Base-by-base conservation (phyloP, 306 rosid species). In the Astragalus membranaceus region DNA sequence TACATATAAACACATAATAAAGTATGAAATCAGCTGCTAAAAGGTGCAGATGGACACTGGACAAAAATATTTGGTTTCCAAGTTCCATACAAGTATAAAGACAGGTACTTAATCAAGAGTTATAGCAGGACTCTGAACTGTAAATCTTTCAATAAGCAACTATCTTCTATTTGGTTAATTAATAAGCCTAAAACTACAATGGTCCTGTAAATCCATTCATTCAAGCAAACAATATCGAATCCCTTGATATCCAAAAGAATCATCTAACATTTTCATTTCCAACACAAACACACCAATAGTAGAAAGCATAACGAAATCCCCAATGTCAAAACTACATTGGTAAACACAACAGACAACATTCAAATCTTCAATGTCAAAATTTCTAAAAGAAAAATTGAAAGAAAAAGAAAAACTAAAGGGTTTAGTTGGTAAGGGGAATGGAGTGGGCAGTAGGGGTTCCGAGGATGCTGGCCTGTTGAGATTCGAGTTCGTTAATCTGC, bases 381-480 rank as follows among this genome's bases (percentile, higher is more conserved):
- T 33, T 16, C 10, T 39, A 8, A 26, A 29, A 46, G 36, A 6
- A 17, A 10, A 3, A 20, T 20, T 20, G n/a, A 4, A 37, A 0
- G 8, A 3, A 8, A 6, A 69, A 44, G 32, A 20, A 16, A 1
- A 30, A 33, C 36, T 20, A 6, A 43, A 62, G 59, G 41, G 26
- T 56, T 70, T 70, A 56, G 64, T 37, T 39, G 4, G 30, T 23
- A 43, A 69, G 52, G 23, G 74, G 52, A 7, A 43, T 15, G 7
- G 75, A 15, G n/a, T 48, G 32, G 5, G 67, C 6, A 1, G 69
- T 6, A 0, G 85, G 72, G 1, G 89, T 57, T 54, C 97, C 96
- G 10, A 92, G 97, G 44, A 92, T 75, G 75, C 86, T 89, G 60
- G 90, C 92, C 75, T 89, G 94, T 71, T 92, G 96, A 63, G 86